Base-by-base conservation (phyloP, 2,329 filamentous ascomycete genomes). In the Tympanopsis confertula region DNA sequence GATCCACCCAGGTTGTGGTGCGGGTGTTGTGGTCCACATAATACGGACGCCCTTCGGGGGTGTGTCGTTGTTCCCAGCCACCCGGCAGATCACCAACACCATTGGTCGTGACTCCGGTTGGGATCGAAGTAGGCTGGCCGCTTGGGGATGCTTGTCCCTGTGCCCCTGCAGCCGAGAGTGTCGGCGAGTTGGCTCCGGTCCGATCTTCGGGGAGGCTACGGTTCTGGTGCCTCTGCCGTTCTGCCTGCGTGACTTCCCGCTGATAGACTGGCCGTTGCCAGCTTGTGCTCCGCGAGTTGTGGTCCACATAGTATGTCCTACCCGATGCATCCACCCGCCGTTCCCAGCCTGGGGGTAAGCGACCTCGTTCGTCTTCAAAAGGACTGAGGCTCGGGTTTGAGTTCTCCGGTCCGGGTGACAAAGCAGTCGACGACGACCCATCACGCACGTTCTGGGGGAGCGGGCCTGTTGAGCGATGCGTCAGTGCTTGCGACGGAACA, bases 21-120 rank as follows among this genome's bases (percentile, higher is more conserved):
- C 91, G 78, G 7, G 91, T 96, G 57, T 96, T 98, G 62, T 98
- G 91, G 56, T 98, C 91, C 36, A 98, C 91, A 60, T 95, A 98
- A 62, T 98, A 98, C 5, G 89, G 74, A 36, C 91, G 78, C 19
- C 89, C 88, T 67, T 98, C 91, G 0, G 91, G 89, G 0, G 91
- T 98, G 61, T 86, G 89, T 49, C 91, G 74, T 58, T 95, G 87
- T 61, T 98, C 91, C 91, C 91, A 98, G 19, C 89, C 86, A 17
- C 89, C 81, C 28, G 91, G 91, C 42, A 98, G 77, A 61, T 98
- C 91, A 43, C 91, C 91, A 41, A 86, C 89, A 32, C 91, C 91
- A 38, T 89, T 86, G 47, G 86, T 95, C n/a, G 91, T 98, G 37
- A 85, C 87, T 44, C 89, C 89, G 3, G 89, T 95, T 43, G 91